phyloP scores from a whole-genome alignment of 257 asterid species.

The Ophiorrhiza pumila region DNA sequence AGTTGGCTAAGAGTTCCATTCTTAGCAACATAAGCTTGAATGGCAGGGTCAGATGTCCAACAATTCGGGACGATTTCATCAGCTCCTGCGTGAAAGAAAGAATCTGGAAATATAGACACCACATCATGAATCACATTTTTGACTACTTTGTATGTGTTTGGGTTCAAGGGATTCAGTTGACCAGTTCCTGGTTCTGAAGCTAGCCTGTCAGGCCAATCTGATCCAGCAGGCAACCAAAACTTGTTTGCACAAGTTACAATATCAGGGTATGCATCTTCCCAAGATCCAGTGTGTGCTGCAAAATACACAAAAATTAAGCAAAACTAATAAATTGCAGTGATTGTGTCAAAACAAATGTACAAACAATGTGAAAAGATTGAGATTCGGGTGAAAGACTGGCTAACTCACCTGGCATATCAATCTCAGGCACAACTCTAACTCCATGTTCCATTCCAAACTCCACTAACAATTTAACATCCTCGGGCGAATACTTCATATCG shows the following conservation, averaged over 20 bases:
- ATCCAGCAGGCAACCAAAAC: constrained; percentile 89
- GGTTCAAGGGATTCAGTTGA: constrained; percentile 73
- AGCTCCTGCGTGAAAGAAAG: constrained; percentile 72
- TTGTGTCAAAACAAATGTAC: too few species aligned
- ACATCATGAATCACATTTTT: constrained; percentile 55
- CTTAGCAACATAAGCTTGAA: constrained; percentile 48
- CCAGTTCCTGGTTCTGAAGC: constrained; percentile 95
- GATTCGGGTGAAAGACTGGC: too few species aligned
- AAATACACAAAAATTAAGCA: constrained; percentile 5
- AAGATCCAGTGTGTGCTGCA: constrained; percentile 92
- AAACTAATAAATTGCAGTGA: too few species aligned
- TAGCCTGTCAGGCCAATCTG: constrained; percentile 50
- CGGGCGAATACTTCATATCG: constrained; percentile 68
- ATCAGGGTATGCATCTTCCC: constrained; percentile 91
- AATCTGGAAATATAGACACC: constrained; percentile 66
- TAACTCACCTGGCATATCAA: constrained; percentile 91
- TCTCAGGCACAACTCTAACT: constrained; percentile 85
- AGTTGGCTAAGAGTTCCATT: constrained; percentile 71
- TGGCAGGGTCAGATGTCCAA: constrained; percentile 65
- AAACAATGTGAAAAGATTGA: too few species aligned
- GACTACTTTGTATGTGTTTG: constrained; percentile 64
- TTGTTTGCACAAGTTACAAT: constrained; percentile 70
- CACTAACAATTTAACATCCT: constrained; percentile 59
- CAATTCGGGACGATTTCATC: constrained; percentile 77
- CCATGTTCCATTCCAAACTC: constrained; percentile 75